These are phyloP conservation scores for Rosa rugosa DNA, from an alignment of 306 rosid species.

Conservation along the genomic window DNA sequence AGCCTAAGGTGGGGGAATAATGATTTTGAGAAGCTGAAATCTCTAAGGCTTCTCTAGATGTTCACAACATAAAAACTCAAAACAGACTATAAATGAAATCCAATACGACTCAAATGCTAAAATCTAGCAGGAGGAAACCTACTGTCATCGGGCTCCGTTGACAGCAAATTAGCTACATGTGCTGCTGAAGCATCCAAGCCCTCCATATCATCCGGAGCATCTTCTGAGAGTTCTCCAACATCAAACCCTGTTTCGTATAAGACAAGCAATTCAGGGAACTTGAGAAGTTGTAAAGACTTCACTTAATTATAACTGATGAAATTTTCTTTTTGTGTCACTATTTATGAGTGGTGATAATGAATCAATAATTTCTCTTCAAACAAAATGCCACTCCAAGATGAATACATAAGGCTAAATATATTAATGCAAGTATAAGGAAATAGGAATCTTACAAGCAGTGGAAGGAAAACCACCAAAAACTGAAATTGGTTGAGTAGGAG, in stretches of 20 bases:
- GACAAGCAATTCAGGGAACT: constrained; percentile 4
- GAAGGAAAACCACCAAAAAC: constrained; percentile 96
- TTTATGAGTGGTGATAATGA: background rate
- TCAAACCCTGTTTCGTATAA: constrained; percentile 68
- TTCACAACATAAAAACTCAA: constrained; percentile 4
- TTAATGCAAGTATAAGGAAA: background rate
- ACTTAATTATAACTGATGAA: background rate
- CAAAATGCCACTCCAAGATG: background rate
- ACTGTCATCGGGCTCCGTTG: constrained; percentile 92
- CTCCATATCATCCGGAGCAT: constrained; percentile 83
- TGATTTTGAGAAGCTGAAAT: background rate
- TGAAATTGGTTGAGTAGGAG: constrained; percentile 83
- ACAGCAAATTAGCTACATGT: constrained; percentile 89
- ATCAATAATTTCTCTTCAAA: background rate
- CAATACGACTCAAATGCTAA: background rate
- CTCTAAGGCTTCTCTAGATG: background rate
- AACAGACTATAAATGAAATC: background rate
- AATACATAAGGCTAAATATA: constrained; percentile 8
- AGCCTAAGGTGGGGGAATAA: background rate
- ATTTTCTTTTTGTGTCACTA: background rate
- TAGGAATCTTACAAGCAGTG: constrained; percentile 78
- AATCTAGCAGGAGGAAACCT: constrained; percentile 43
- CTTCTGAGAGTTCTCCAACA: constrained; percentile 86
- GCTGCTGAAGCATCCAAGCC: constrained; percentile 95
- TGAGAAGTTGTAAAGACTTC: background rate